A percentile compares a stretch with the other conserved stretches of the same genome.
phyloP scores from a whole-genome alignment of 768 basidiomycete genomes.

The Lactifluus subvellereus region DNA sequence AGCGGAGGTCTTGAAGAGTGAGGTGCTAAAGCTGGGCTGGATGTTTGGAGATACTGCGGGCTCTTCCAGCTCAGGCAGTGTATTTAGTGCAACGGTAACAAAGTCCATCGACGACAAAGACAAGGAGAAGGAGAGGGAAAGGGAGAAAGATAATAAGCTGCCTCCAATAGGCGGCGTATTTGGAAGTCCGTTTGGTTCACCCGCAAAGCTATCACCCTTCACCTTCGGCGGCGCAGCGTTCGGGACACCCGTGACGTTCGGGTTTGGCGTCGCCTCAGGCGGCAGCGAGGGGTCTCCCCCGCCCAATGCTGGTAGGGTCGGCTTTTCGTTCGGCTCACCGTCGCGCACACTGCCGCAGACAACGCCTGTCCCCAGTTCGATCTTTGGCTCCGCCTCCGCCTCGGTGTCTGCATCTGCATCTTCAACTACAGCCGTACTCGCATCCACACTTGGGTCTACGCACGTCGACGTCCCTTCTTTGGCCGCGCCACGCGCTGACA shows the following conservation, averaged over 20 bases:
- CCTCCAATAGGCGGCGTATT: conserved; percentile 4
- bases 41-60: conserved; percentile 4
- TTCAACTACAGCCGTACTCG: background rate
- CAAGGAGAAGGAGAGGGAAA: conserved; percentile 3
- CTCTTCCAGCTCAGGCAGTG: background rate
- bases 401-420: background rate
- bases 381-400: background rate
- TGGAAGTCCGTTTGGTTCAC: conserved; percentile 8
- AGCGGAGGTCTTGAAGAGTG: conserved; percentile 8
- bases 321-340: conserved; percentile 25
- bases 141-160: too few species aligned
- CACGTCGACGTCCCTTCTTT: background rate
- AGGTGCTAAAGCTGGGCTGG: background rate
- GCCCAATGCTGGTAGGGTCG: conserved; percentile 13
- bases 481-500: conserved; percentile 20
- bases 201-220: conserved; percentile 10
- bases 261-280: conserved; percentile 15
- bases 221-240: conserved; percentile 9
- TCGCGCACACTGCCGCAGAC: conserved; percentile 1
- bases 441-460: background rate
- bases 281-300: background rate
- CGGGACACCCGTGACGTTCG: conserved; percentile 10
- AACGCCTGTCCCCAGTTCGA: background rate
- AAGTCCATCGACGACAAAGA: conserved; percentile 14
- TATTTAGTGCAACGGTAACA: conserved; percentile 12